Evolutionary conservation across 345 rosid genomes (phyloP), one percentile per base, ranked within the genome.

Genomic region (Hirschfeldia incana): DNA sequence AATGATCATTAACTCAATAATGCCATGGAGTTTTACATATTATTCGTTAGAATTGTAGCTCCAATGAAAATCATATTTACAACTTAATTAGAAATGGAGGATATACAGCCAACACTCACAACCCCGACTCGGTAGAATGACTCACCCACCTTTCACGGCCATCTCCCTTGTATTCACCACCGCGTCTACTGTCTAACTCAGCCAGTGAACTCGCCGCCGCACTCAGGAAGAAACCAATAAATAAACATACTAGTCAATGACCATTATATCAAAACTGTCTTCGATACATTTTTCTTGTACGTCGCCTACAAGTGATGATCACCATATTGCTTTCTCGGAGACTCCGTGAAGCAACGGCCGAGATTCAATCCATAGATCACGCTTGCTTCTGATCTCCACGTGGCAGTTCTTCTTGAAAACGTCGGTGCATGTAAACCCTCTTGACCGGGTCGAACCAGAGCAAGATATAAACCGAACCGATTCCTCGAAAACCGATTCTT

Each of bases 401-500:
- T 85, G 90, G 85, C 91, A 90, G 49, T 85, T 69, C 29, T 77
- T 86, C 81, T 87, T 88, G 58, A 87, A 75, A 81, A 89, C 91
- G 37, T 89, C 96, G 2, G 84, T 73, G 74, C 83, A 84, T 36
- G 74, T 74, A 71, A 80, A 76, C 84, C 89, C 83, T 63, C 79
- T 28, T 4, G 90, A 81, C 63, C 73, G 84, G 11, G 83, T 80
- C 7, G 89, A 82, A 64, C 87, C 95, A 11, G 91, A 83, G 71
- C 85, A 53, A 42, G 98, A 86, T 11, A 95, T 88, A 82, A 80
- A 85, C 76, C 85, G 88, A 79, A 95, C 73, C 16, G 81, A 88
- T 65, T 93, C 97, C 74, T 93, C 97, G 78, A 95, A 95, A 26
- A 88, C 83, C 13, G 87, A 81, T 78, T 92, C 98, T 37, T 93